Evolutionary conservation across 495 filamentous ascomycete genomes (phyloP).

Genomic region (Filosporella fistucella): DNA sequence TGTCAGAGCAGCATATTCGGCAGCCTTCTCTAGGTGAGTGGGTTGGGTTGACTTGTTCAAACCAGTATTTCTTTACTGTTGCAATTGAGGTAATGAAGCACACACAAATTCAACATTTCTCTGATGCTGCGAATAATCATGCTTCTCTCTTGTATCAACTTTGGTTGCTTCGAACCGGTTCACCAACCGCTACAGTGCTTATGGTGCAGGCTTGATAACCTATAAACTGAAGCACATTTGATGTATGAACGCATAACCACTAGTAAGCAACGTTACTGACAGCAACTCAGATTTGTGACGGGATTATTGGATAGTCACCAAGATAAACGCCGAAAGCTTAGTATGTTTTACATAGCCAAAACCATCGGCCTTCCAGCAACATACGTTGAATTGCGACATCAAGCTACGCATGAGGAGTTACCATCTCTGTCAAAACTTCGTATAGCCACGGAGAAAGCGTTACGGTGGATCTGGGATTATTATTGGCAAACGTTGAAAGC

Average conservation of each 20-base stretch:
- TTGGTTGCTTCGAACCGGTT: no score
- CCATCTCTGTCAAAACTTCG: conserved; percentile 69
- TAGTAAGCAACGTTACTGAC: no score
- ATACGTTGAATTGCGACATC: conserved; percentile 87
- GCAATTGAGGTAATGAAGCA: no score
- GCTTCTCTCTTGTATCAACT: no score
- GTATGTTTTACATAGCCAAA: conserved; percentile 79
- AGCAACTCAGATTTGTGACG: conserved; percentile 71
- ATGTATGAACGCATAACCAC: no score
- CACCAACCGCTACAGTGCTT: no score
- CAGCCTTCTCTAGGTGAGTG: conserved; percentile 56
- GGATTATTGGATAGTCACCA: conserved; percentile 77
- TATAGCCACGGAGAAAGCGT: conserved; percentile 55
- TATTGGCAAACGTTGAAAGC: conserved; percentile 56
- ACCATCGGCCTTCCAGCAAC: conserved; percentile 72
- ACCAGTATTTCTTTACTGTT: no score
- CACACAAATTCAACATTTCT: no score
- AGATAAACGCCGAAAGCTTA: conserved; percentile 60
- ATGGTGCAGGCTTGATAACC: no score
- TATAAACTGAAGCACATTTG: no score
- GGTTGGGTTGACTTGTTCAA: background rate
- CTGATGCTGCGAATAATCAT: no score
- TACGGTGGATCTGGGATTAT: conserved; percentile 83
- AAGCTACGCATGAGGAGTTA: conserved; percentile 83
- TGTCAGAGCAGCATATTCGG: conserved; percentile 51